Conservation (phyloP, 139 green algal species). For the Coelastrella sp. region DNA sequence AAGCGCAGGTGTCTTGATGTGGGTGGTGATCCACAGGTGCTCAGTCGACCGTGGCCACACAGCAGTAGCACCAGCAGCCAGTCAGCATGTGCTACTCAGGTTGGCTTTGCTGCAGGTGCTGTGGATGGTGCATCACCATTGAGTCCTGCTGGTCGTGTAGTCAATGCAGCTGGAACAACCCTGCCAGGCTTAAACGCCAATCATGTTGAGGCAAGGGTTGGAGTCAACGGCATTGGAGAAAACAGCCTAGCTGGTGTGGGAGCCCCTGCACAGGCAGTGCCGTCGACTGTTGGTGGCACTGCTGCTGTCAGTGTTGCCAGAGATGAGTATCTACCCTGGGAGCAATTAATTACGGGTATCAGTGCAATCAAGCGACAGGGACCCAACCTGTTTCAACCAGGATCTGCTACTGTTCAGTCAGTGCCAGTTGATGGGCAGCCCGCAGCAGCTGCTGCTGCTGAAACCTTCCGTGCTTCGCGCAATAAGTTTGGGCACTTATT, state of each 20-base stretch:
- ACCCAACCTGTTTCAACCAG: conserved; percentile 17
- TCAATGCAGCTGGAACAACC: not conserved
- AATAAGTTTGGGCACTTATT: conserved; percentile 9
- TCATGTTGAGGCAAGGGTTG: not conserved
- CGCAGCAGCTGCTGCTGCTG: not conserved
- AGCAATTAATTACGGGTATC: conserved; percentile 38
- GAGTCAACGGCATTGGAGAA: no score
- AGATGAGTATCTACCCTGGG: conserved; percentile 18
- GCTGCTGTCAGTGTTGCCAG: not conserved
- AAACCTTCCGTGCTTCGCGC: not conserved
- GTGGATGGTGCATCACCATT: conserved; percentile 16
- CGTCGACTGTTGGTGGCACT: not conserved
- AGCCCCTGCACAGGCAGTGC: no score
- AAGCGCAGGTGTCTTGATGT: not conserved
- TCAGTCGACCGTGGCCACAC: conserved; percentile 24
- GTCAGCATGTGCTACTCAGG: conserved; percentile 1
- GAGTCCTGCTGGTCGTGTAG: conserved; percentile 11
- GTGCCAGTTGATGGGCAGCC: not conserved
- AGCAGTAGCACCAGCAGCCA: conserved; percentile 50
- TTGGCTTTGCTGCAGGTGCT: not conserved
- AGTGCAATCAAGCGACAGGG: conserved; percentile 32
- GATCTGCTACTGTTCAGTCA: not conserved
- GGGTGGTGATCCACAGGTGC: not conserved
- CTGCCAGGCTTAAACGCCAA: not conserved
- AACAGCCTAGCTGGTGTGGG: no score